These are phyloP conservation scores for Inga laurina DNA, from an alignment of 306 rosid genomes.

Conservation along the genomic window DNA sequence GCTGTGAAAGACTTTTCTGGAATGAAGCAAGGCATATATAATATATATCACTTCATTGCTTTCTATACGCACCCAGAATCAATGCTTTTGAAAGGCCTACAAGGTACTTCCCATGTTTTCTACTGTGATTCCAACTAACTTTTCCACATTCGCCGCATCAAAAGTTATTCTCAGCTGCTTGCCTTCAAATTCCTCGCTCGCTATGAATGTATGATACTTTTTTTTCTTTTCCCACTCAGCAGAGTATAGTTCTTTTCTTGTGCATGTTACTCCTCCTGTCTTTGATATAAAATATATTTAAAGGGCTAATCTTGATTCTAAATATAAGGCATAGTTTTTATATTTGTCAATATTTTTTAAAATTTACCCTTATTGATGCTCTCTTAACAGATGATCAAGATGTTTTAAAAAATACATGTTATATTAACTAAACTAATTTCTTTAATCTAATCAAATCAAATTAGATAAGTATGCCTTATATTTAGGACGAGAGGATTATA, in stretches of 20 bases:
- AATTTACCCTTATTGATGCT: too few relatives aligned
- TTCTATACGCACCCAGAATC: not conserved
- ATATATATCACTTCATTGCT: not conserved
- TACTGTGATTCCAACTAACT: not conserved
- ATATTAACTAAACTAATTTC: too few relatives aligned
- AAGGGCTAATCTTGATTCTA: accelerated
- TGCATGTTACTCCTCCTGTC: not conserved
- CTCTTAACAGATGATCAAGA: too few relatives aligned
- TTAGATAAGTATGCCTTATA: too few relatives aligned
- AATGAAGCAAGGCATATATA: conserved; percentile 31
- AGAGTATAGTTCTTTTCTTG: not conserved
- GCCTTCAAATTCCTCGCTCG: not conserved
- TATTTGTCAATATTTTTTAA: too few relatives aligned
- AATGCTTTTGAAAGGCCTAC: conserved; percentile 7
- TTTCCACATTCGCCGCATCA: not conserved
- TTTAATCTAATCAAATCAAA: too few relatives aligned
- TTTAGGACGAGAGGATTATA: not conserved
- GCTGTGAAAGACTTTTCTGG: not conserved
- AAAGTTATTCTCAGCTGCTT: not conserved
- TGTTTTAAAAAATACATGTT: too few relatives aligned
- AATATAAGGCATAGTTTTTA: too few relatives aligned
- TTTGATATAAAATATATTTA: too few relatives aligned
- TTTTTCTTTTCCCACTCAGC: not conserved
- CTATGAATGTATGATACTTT: not conserved
- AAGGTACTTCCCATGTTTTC: not conserved